Conservation (phyloP, 2,329 filamentous ascomycete species). For the Ceratocystis alfenasii region DNA sequence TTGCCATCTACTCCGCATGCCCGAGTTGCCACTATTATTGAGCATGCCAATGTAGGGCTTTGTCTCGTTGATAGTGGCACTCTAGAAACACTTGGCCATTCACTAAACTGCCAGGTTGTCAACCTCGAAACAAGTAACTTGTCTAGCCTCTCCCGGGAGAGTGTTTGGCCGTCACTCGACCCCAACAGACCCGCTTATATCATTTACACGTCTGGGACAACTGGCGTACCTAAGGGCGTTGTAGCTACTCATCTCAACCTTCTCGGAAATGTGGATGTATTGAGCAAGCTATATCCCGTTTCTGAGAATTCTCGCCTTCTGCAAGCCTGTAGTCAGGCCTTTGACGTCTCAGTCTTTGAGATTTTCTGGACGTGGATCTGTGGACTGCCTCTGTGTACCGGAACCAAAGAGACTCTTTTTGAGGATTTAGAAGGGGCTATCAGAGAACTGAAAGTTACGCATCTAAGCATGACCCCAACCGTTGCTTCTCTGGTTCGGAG, state of each 20-base stretch:
- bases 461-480: slow-evolving; percentile 76
- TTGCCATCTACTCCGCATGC: slow-evolving; percentile 56
- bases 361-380: slow-evolving; percentile 74
- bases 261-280: slow-evolving; percentile 57
- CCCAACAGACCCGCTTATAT: slow-evolving; percentile 55
- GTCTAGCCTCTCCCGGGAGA: slow-evolving; percentile 25
- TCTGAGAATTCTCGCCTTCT: slow-evolving; percentile 46
- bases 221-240: slow-evolving; percentile 68
- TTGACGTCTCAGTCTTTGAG: slow-evolving; percentile 82
- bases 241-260: slow-evolving; percentile 66
- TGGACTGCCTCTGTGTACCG: slow-evolving; percentile 68
- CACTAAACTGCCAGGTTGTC: slow-evolving; percentile 25
- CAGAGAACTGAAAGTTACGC: slow-evolving; percentile 52
- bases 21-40: slow-evolving; percentile 49
- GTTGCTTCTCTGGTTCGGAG: slow-evolving; percentile 66
- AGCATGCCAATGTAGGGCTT: slow-evolving; percentile 41
- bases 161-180: slow-evolving; percentile 28
- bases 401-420: slow-evolving; percentile 61
- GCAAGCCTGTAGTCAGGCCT: slow-evolving; percentile 73
- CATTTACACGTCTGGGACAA: slow-evolving; percentile 75
- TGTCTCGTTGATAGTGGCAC: slow-evolving; percentile 35
- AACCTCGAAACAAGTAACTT: slow-evolving; percentile 29
- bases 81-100: slow-evolving; percentile 19
- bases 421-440: slow-evolving; percentile 59
- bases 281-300: slow-evolving; percentile 55